phyloP scores from a whole-genome alignment of 805 yeast species.

The Sungouiozyma intestinalis region DNA sequence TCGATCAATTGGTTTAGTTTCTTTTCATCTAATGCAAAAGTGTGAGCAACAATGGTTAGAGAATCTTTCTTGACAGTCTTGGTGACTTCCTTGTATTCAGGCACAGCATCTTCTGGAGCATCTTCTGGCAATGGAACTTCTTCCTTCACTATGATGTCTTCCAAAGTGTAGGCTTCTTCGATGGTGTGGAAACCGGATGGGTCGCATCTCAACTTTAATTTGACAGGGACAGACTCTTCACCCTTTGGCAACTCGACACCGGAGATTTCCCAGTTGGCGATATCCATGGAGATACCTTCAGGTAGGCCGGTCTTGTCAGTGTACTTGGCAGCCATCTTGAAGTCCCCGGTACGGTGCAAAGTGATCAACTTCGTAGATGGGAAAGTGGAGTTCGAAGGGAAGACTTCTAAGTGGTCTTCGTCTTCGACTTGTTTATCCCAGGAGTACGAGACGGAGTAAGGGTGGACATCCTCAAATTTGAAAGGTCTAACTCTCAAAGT shows the following conservation, averaged over 20 bases:
- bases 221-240: conserved; percentile 68
- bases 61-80: conserved; percentile 87
- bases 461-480: conserved; percentile 93
- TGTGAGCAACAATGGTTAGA: conserved; percentile 48
- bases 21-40: conserved; percentile 50
- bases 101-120: conserved; percentile 55
- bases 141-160: conserved; percentile 84
- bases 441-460: conserved; percentile 81
- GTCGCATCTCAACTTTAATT: conserved; percentile 92
- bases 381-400: conserved; percentile 86
- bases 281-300: conserved; percentile 46
- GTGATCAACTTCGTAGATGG: conserved; percentile 96
- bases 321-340: conserved; percentile 76
- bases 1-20: conserved; percentile 57
- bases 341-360: conserved; percentile 82
- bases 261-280: conserved; percentile 77
- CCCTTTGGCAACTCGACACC: conserved; percentile 80
- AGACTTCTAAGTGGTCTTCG: conserved; percentile 84
- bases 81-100: conserved; percentile 81
- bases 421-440: conserved; percentile 95
- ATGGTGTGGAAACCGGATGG: conserved; percentile 92
- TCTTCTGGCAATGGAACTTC: conserved; percentile 49
- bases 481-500: conserved; percentile 97
- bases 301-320: conserved; percentile 68
- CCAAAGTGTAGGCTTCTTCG: conserved; percentile 90